phyloP scores from a whole-genome alignment of 805 yeast species.

The Saccharomycopsis lassenensis region DNA sequence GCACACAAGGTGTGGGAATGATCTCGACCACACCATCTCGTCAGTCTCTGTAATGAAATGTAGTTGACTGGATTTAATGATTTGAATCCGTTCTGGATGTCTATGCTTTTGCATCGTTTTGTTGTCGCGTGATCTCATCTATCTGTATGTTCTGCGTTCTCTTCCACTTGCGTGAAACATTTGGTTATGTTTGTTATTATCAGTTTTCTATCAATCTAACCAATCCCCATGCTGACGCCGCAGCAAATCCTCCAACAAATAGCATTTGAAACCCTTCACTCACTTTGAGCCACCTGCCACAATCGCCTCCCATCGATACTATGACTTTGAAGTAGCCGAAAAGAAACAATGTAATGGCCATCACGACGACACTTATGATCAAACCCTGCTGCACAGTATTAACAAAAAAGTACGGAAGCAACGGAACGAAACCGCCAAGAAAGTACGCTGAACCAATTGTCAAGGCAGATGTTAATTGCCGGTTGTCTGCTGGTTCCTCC shows the following conservation, averaged over 20 bases:
- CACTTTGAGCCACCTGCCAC: constrained; percentile 47
- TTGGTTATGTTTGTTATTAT: too few species aligned
- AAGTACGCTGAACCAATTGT: constrained; percentile 87
- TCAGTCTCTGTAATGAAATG: too few species aligned
- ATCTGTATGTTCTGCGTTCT: too few species aligned
- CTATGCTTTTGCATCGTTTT: too few species aligned
- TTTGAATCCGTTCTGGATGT: too few species aligned
- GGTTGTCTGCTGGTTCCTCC: constrained; percentile 89
- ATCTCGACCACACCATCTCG: too few species aligned
- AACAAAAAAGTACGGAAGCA: constrained; percentile 84
- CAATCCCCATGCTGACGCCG: constrained; percentile 92
- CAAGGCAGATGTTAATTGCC: constrained; percentile 78
- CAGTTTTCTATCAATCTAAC: constrained; percentile 59
- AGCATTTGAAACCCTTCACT: constrained; percentile 87
- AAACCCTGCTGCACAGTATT: constrained; percentile 67
- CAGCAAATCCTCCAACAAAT: constrained; percentile 92
- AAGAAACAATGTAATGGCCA: constrained; percentile 75
- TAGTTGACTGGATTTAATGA: too few species aligned
- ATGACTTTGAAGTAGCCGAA: constrained; percentile 83
- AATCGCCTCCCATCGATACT: constrained; percentile 72
- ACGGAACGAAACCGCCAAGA: constrained; percentile 86
- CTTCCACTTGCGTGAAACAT: too few species aligned
- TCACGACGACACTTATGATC: constrained; percentile 59
- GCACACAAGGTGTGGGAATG: too few species aligned
- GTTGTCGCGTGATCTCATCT: too few species aligned